These are phyloP conservation scores for Curvularia verruculosa DNA, from an alignment of 2,329 filamentous ascomycete species.

Conservation along the genomic window DNA sequence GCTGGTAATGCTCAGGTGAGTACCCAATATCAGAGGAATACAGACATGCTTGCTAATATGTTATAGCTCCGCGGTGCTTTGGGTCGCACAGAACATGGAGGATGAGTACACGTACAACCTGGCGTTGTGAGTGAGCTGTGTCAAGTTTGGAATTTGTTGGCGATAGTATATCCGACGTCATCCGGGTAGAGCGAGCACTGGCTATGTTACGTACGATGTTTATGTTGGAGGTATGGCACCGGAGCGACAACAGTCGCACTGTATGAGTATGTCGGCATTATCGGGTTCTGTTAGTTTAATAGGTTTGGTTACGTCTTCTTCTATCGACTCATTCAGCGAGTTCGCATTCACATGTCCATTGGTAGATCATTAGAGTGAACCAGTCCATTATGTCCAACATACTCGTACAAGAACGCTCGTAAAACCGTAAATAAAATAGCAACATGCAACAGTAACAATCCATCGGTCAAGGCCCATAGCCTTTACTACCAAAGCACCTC, in stretches of 20 bases:
- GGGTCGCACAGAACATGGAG: slow-evolving; percentile 75
- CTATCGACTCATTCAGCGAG: neutral
- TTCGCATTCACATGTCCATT: neutral
- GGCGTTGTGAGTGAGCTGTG: slow-evolving; percentile 53
- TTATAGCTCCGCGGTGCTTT: slow-evolving; percentile 66
- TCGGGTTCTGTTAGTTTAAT: neutral
- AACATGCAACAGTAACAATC: slow-evolving; percentile 8
- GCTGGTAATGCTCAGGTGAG: slow-evolving; percentile 70
- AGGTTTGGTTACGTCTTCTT: neutral
- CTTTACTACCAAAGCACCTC: neutral
- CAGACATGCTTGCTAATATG: slow-evolving; percentile 25
- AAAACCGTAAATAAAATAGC: slow-evolving; percentile 21
- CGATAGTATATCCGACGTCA: neutral
- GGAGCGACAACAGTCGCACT: slow-evolving; percentile 3
- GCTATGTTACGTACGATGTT: neutral
- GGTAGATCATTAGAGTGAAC: neutral
- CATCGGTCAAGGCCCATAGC: neutral
- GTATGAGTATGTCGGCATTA: slow-evolving; percentile 11
- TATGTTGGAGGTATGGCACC: neutral
- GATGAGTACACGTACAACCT: slow-evolving; percentile 75
- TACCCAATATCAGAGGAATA: slow-evolving; percentile 10
- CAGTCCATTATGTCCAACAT: slow-evolving; percentile 22
- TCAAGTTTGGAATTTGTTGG: neutral
- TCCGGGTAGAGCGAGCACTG: neutral
- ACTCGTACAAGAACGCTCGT: slow-evolving; percentile 38